Conservation (phyloP, 1,139 yeast species). For the Saccharomyces hybrid region DNA sequence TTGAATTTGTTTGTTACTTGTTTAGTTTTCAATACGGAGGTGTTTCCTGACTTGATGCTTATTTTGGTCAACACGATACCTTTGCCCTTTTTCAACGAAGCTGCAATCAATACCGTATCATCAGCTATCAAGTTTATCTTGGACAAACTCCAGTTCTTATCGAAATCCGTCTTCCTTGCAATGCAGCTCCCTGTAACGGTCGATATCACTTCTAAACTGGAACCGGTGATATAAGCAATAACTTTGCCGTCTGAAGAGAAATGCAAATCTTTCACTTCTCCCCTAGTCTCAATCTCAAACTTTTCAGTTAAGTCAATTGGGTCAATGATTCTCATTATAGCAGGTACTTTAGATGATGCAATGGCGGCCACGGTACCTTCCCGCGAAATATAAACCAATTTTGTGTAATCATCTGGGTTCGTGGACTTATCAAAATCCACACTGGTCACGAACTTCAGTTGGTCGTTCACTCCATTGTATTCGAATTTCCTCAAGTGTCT, state of each 20-base stretch:
- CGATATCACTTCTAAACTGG: constrained; percentile 45
- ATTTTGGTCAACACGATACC: constrained; percentile 35
- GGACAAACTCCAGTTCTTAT: constrained; percentile 38
- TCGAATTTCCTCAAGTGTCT: constrained; percentile 63
- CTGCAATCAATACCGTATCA: constrained; percentile 46
- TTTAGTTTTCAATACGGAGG: constrained; percentile 37
- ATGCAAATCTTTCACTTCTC: constrained; percentile 43
- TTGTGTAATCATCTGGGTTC: constrained; percentile 51
- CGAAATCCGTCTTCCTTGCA: constrained; percentile 31
- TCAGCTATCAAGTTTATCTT: constrained; percentile 54
- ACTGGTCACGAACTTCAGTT: constrained; percentile 51
- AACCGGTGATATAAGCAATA: constrained; percentile 50
- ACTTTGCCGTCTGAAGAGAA: constrained; percentile 45
- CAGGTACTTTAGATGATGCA: constrained; percentile 53
- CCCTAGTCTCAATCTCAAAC: constrained; percentile 47
- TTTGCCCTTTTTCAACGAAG: constrained; percentile 42
- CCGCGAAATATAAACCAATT: constrained; percentile 44
- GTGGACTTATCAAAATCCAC: constrained; percentile 36
- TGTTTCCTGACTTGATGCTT: constrained; percentile 30
- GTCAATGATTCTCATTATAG: constrained; percentile 49
- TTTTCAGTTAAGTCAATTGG: constrained; percentile 46
- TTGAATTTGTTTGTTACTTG: constrained; percentile 48
- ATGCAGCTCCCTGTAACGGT: constrained; percentile 36
- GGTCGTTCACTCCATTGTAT: constrained; percentile 41
- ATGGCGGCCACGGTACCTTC: constrained; percentile 55